Evolutionary conservation across 257 asterid genomes (phyloP), one percentile per base, ranked within the genome.

Genomic region (Solanum acaule): DNA sequence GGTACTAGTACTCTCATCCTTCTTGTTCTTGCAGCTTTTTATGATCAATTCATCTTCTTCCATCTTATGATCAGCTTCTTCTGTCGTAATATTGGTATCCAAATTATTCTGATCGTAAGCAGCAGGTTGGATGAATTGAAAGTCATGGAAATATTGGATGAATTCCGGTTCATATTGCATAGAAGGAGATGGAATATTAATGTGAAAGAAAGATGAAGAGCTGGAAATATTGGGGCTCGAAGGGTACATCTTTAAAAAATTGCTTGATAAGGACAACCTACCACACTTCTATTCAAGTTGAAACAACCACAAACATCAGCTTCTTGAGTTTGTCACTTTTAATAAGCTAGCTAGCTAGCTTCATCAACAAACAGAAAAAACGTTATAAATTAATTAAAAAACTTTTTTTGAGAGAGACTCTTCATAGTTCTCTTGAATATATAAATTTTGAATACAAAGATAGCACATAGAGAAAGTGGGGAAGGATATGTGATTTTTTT

Each of bases 151-250:
- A 35, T 89, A 89, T 70, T 93, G 92, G 77, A 90, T 83, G 33
- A 88, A 46, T 86, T 91, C 93, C n/a, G 90, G 93, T 18, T 91
- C 94, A 33, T 88, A 86, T 13, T 65, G 88, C 56, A 77, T 71
- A 71, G 49, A 89, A 13, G 94, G 94, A 87, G 95, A 91, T n/a
- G 93, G 91, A 11, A 90, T 72, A 72, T 72, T 34, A 33, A 72
- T 90, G 84, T 76, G 52, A 84, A 18, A 67, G 13, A 67, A 71
- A 42, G 88, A 68, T 2, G 88, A 77, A 42, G 79, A 70, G 23
- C 77, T 59, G 34, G 88, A 77, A 44, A 61, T 59, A 81, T 46
- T 81, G 68, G 75, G 89, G 82, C 71, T 89, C 0, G 87, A 91
- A 71, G 93, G 89, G 79, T 90, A 88, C 95, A 92, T 93, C 63